Conservation (phyloP, 2,329 filamentous ascomycete species). For the Aspergillus sp. region DNA sequence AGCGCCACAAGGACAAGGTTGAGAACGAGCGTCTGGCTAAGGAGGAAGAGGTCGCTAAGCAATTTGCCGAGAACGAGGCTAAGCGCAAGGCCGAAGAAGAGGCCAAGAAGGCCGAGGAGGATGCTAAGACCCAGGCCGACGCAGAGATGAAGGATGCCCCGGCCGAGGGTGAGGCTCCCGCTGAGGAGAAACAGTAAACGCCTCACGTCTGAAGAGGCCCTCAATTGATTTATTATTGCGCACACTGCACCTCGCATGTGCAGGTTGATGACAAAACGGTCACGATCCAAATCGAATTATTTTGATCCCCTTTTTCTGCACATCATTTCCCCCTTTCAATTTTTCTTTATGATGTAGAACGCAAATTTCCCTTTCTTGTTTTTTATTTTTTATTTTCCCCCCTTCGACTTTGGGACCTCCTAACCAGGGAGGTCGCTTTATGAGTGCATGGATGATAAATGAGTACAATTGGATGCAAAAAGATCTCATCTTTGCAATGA, state of each 20-base stretch:
- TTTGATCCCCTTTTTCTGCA: conserved; percentile 6
- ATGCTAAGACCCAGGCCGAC: conserved; percentile 39
- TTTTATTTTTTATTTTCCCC: background rate
- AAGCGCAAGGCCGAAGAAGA: conserved; percentile 73
- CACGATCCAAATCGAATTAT: conserved; percentile 16
- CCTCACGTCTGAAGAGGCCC: background rate
- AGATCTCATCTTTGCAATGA: no score
- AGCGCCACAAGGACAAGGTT: conserved; percentile 92
- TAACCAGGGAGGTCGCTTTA: background rate
- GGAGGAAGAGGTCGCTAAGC: conserved; percentile 62
- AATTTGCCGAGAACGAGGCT: conserved; percentile 64
- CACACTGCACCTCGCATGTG: conserved; percentile 5
- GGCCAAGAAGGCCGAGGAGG: conserved; percentile 48
- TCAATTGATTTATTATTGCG: conserved; percentile 8
- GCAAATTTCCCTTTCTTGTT: background rate
- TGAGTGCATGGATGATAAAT: background rate
- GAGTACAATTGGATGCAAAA: background rate
- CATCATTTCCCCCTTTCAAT: background rate
- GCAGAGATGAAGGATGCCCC: conserved; percentile 60
- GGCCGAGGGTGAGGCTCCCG: conserved; percentile 33
- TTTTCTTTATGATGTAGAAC: conserved; percentile 7
- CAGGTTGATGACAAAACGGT: conserved; percentile 16
- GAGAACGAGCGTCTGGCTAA: conserved; percentile 79
- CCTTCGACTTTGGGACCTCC: background rate
- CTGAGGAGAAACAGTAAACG: conserved; percentile 36